Evolutionary conservation across 2,329 filamentous ascomycete genomes (phyloP).

Genomic region (Aspergillus sp.): DNA sequence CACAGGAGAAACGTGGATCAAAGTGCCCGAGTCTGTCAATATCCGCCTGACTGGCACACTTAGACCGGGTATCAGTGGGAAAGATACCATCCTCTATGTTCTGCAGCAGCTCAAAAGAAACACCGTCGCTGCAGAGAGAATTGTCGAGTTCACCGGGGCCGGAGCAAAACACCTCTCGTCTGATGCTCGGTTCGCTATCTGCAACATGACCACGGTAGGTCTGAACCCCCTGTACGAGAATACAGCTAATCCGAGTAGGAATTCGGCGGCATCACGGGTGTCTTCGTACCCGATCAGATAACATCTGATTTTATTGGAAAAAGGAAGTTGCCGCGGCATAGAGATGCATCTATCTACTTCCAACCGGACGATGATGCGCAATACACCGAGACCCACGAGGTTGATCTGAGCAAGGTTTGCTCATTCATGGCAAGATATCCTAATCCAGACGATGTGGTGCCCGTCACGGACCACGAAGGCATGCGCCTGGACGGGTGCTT

Average conservation of each 20-base stretch:
- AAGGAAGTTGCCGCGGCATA: slow-evolving; percentile 35
- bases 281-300: slow-evolving; percentile 41
- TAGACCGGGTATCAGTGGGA: slow-evolving; percentile 40
- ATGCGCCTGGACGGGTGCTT: slow-evolving; percentile 43
- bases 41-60: slow-evolving; percentile 41
- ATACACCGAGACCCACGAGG: slow-evolving; percentile 36
- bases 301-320: slow-evolving; percentile 35
- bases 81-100: slow-evolving; percentile 48
- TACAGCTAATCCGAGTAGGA: slow-evolving; percentile 20
- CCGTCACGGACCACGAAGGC: slow-evolving; percentile 32
- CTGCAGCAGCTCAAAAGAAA: slow-evolving; percentile 45
- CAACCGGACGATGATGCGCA: slow-evolving; percentile 36
- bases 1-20: slow-evolving; percentile 49
- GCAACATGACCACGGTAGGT: slow-evolving; percentile 44
- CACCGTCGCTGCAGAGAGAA: slow-evolving; percentile 44
- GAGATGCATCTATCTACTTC: slow-evolving; percentile 35
- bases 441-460: slow-evolving; percentile 44
- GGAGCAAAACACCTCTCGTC: slow-evolving; percentile 38
- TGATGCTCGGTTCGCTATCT: slow-evolving; percentile 48
- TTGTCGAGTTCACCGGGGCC: slow-evolving; percentile 47
- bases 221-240: too few relatives aligned
- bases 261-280: slow-evolving; percentile 44
- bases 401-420: slow-evolving; percentile 39
- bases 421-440: slow-evolving; percentile 43
- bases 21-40: slow-evolving; percentile 42